A percentile compares a stretch with the other conserved stretches of the same genome.
Evolutionary conservation across 805 yeast genomes (phyloP).

Genomic region (Metschnikowia santaceciliae): DNA sequence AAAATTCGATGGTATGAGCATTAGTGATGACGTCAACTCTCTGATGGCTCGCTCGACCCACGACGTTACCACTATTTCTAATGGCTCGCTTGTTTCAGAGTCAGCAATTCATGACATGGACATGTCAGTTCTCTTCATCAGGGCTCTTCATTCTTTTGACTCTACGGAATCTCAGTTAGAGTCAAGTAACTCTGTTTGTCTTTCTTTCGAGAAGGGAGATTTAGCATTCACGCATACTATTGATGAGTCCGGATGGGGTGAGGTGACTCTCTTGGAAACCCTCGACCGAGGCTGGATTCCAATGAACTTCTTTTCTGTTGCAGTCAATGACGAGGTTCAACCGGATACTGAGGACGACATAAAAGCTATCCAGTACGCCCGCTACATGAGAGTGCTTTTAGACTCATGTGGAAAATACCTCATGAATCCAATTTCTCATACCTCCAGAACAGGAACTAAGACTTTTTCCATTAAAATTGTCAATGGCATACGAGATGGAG

Average conservation of each 20-base stretch:
- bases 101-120: conserved; percentile 32
- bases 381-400: conserved; percentile 53
- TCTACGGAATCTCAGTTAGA: conserved; percentile 55
- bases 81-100: not conserved
- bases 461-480: conserved; percentile 56
- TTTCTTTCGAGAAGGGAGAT: conserved; percentile 66
- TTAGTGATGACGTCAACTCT: not conserved
- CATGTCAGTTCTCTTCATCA: conserved; percentile 50
- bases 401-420: conserved; percentile 64
- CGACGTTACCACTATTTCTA: not conserved
- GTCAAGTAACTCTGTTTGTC: conserved; percentile 67
- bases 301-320: conserved; percentile 65
- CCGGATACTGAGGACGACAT: conserved; percentile 26
- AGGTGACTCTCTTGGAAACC: conserved; percentile 64
- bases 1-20: not conserved
- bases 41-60: not conserved
- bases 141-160: conserved; percentile 58
- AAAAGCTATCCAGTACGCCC: conserved; percentile 13
- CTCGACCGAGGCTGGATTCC: conserved; percentile 82
- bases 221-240: conserved; percentile 74
- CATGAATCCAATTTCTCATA: conserved; percentile 56
- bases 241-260: conserved; percentile 87
- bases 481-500: conserved; percentile 71
- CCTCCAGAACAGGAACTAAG: conserved; percentile 33
- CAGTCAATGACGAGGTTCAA: conserved; percentile 27